Evolutionary conservation across 1,284 basidiomycete genomes (phyloP).

Genomic region (Wolfiporia cocos): DNA sequence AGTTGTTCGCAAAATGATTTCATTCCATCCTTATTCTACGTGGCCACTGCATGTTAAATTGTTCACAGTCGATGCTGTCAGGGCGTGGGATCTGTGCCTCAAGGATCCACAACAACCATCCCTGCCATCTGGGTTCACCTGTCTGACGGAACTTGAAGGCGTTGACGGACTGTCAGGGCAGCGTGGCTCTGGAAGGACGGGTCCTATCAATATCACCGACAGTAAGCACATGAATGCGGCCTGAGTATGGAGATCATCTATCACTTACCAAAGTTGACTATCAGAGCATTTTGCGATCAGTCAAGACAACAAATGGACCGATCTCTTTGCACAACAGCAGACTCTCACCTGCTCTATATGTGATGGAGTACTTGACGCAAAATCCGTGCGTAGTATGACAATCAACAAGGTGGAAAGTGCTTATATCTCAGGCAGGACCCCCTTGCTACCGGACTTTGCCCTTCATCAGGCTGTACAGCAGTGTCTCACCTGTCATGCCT

Average conservation of each 20-base stretch:
- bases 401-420: no score
- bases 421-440: slow-evolving; percentile 39
- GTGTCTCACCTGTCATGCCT: slow-evolving; percentile 71
- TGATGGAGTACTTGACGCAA: slow-evolving; percentile 32
- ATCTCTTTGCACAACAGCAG: slow-evolving; percentile 29
- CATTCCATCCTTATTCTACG: slow-evolving; percentile 49
- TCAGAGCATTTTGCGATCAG: slow-evolving; percentile 44
- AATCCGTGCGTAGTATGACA: slow-evolving; percentile 13
- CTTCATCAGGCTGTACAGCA: slow-evolving; percentile 41
- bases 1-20: slow-evolving; percentile 48
- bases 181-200: slow-evolving; percentile 40
- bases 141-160: slow-evolving; percentile 58
- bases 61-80: slow-evolving; percentile 57
- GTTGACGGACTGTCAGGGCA: slow-evolving; percentile 61
- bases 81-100: slow-evolving; percentile 39
- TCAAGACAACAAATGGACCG: slow-evolving; percentile 49
- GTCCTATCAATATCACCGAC: slow-evolving; percentile 63
- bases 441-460: slow-evolving; percentile 46
- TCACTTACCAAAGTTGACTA: background rate
- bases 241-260: background rate
- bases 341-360: slow-evolving; percentile 51
- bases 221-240: slow-evolving; percentile 32
- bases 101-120: no score
- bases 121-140: slow-evolving; percentile 49
- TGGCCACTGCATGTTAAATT: slow-evolving; percentile 68